Evolutionary conservation across 2,329 filamentous ascomycete species (phyloP).

Genomic region (Amauroascus niger): DNA sequence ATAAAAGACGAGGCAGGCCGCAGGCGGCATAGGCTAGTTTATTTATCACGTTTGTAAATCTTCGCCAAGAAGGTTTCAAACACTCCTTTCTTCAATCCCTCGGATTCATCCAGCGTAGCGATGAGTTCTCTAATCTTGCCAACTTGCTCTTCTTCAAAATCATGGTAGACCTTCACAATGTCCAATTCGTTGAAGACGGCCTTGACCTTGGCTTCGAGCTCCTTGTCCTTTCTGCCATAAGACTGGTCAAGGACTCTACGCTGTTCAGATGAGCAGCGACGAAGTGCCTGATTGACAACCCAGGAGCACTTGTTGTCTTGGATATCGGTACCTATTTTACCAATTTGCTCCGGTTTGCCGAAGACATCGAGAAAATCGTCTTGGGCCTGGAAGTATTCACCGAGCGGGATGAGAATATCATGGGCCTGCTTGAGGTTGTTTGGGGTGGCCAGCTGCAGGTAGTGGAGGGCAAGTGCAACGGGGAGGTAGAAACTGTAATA

Average conservation of each 20-base stretch:
- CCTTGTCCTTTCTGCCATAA: conserved; percentile 84
- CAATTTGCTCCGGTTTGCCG: conserved; percentile 81
- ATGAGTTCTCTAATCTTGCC: conserved; percentile 69
- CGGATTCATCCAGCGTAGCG: conserved; percentile 67
- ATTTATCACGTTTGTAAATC: conserved; percentile 98
- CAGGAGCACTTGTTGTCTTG: conserved; percentile 99
- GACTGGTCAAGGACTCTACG: conserved; percentile 78
- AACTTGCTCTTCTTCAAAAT: conserved; percentile 83
- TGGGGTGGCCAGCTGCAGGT: conserved; percentile 72
- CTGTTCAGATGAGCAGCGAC: conserved; percentile 72
- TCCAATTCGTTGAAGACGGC: conserved; percentile 76
- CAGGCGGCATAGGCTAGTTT: no score
- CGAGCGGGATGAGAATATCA: conserved; percentile 89
- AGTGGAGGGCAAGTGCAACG: conserved; percentile 79
- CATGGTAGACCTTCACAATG: conserved; percentile 71
- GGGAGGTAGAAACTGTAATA: conserved; percentile 99
- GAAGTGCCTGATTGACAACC: conserved; percentile 90
- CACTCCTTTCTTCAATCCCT: conserved; percentile 79
- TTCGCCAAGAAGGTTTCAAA: conserved; percentile 87
- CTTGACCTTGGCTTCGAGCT: conserved; percentile 78
- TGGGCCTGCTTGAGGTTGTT: conserved; percentile 83
- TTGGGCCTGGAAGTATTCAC: conserved; percentile 98
- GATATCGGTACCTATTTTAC: conserved; percentile 98
- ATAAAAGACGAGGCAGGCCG: no score
- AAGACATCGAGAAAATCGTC: conserved; percentile 99